These are phyloP conservation scores for Aspergillus sp. DNA, from an alignment of 2,329 filamentous ascomycete species.

Conservation along the genomic window DNA sequence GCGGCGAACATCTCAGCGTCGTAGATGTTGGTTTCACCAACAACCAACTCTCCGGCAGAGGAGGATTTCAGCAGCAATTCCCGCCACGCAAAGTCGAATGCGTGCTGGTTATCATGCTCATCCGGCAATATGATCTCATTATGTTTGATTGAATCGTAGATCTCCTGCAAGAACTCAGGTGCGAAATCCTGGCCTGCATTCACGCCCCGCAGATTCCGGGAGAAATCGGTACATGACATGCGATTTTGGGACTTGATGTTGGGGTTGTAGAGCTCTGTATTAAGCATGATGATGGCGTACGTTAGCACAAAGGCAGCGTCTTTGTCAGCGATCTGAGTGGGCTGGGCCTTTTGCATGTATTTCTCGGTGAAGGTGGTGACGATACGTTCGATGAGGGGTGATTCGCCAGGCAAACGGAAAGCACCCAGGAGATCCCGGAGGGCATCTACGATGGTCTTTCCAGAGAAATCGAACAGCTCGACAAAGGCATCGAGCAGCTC, in stretches of 20 bases:
- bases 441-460: slow-evolving; percentile 86
- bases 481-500: slow-evolving; percentile 82
- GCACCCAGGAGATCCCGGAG: slow-evolving; percentile 82
- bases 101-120: slow-evolving; percentile 94
- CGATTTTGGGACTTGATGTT: slow-evolving; percentile 75
- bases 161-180: slow-evolving; percentile 76
- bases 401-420: slow-evolving; percentile 92
- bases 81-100: slow-evolving; percentile 97
- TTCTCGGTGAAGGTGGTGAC: slow-evolving; percentile 83
- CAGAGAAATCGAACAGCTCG: slow-evolving; percentile 81
- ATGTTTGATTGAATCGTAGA: slow-evolving; percentile 86
- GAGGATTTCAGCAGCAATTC: slow-evolving; percentile 85
- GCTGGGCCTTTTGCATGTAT: slow-evolving; percentile 70
- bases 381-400: slow-evolving; percentile 88
- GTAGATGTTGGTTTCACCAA: slow-evolving; percentile 90
- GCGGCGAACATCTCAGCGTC: slow-evolving; percentile 97
- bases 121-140: slow-evolving; percentile 97
- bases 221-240: slow-evolving; percentile 82
- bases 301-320: slow-evolving; percentile 88
- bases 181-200: slow-evolving; percentile 85
- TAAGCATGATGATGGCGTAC: slow-evolving; percentile 96
- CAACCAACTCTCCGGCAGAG: slow-evolving; percentile 68
- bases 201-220: slow-evolving; percentile 84
- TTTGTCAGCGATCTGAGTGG: slow-evolving; percentile 76
- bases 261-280: slow-evolving; percentile 94